phyloP scores from a whole-genome alignment of 805 yeast species.

The Cyberlindnera suaveolens region DNA sequence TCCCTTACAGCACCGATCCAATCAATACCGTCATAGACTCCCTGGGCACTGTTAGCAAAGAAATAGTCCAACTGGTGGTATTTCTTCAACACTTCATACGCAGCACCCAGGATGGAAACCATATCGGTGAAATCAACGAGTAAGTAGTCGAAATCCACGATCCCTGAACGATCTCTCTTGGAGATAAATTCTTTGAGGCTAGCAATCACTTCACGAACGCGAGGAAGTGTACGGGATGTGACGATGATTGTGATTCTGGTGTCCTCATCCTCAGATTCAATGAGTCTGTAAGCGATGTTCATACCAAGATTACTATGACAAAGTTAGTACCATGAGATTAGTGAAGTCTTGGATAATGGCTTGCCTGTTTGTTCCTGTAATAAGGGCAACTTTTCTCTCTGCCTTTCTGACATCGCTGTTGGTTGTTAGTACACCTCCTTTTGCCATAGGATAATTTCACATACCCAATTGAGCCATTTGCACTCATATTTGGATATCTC shows the following conservation, averaged over 20 bases:
- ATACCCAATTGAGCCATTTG: no score
- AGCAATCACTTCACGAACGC: conserved; percentile 70
- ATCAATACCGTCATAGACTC: conserved; percentile 80
- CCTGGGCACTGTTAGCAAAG: conserved; percentile 86
- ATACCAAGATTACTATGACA: conserved; percentile 64
- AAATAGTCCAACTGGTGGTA: conserved; percentile 69
- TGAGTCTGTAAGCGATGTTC: conserved; percentile 74
- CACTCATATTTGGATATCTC: no score
- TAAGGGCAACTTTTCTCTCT: conserved; percentile 34
- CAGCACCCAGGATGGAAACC: conserved; percentile 76
- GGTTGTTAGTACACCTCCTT: not conserved
- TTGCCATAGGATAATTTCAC: no score
- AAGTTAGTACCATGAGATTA: not conserved
- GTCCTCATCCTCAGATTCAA: conserved; percentile 50
- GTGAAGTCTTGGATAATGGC: not conserved
- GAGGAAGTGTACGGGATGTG: conserved; percentile 83
- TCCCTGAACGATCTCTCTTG: conserved; percentile 40
- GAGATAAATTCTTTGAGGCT: conserved; percentile 42
- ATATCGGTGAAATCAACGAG: conserved; percentile 86
- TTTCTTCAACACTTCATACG: conserved; percentile 58
- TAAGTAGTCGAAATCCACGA: conserved; percentile 79
- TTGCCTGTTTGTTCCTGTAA: conserved; percentile 39
- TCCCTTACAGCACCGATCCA: conserved; percentile 76
- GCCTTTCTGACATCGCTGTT: conserved; percentile 1
- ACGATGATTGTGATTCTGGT: conserved; percentile 71